Percentiles rank a stretch among this genome's conserved stretches.
Conservation (phyloP, 129 eudicot genomes). For the Deinandra increscens region DNA sequence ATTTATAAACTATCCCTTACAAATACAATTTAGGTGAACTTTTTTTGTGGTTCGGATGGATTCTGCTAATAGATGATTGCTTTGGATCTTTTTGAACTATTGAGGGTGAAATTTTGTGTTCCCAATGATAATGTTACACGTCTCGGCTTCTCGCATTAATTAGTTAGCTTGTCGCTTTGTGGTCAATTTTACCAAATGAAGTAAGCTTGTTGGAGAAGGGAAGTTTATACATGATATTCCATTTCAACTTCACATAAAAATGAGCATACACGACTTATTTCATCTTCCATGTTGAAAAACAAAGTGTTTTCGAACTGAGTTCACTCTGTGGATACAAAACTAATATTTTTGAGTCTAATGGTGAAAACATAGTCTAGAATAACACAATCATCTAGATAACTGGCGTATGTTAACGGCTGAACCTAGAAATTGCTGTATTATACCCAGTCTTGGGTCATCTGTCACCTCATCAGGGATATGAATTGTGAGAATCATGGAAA, state of each 20-base stretch:
- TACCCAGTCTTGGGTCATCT: not conserved
- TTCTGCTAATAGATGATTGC: not conserved
- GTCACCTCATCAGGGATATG: conserved; percentile 11
- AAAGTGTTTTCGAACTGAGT: conserved; percentile 3
- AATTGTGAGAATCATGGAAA: conserved; percentile 5
- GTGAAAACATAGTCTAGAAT: not conserved
- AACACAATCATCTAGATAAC: not conserved
- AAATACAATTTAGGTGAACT: not conserved
- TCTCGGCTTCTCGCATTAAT: conserved; percentile 9
- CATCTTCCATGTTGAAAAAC: not conserved
- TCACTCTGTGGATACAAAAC: not conserved
- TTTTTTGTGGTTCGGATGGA: conserved; percentile 12
- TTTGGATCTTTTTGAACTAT: not conserved
- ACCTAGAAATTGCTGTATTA: not conserved
- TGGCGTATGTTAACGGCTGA: not conserved
- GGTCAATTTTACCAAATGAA: conserved; percentile 7
- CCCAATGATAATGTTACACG: conserved; percentile 1
- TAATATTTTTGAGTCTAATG: conserved; percentile 5
- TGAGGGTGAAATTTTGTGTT: conserved; percentile 8
- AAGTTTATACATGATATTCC: not conserved
- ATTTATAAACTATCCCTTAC: not conserved
- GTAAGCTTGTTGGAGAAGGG: conserved; percentile 10
- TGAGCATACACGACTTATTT: not conserved
- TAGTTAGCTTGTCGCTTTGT: not conserved
- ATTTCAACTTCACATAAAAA: not conserved